phyloP scores from a whole-genome alignment of 129 eudicot genomes.

The Chrysanthemum lavandulifolium region DNA sequence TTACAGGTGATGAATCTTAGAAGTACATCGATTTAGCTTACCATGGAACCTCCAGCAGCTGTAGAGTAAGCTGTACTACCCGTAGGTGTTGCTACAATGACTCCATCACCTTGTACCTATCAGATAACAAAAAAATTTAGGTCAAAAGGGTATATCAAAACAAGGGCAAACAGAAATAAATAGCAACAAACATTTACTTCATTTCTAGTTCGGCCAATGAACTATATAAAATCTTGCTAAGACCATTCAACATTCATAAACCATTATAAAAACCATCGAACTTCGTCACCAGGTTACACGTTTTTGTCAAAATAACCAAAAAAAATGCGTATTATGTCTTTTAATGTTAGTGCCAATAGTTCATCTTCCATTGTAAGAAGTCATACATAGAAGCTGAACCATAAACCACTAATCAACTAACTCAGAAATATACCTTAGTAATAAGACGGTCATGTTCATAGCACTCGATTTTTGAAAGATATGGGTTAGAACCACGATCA shows the following conservation, averaged over 20 bases:
- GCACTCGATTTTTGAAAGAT: conserved; percentile 92
- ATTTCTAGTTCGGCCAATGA: no score
- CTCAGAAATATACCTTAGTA: conserved; percentile 64
- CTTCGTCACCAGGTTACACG: no score
- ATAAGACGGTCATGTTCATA: conserved; percentile 97
- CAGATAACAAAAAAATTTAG: not conserved
- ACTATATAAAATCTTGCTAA: no score
- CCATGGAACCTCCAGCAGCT: conserved; percentile 99
- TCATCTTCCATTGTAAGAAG: not conserved
- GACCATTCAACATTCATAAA: no score
- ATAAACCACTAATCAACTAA: not conserved
- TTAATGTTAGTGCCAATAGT: not conserved
- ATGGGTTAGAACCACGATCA: conserved; percentile 98
- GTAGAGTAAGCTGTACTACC: conserved; percentile 99
- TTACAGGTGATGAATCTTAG: not conserved
- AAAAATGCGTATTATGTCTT: not conserved
- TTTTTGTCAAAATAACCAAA: not conserved
- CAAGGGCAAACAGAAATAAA: no score
- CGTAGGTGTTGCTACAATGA: conserved; percentile 96
- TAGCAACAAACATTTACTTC: no score
- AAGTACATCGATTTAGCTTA: conserved; percentile 28
- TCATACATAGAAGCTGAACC: not conserved
- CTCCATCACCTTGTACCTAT: conserved; percentile 99
- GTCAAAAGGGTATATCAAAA: no score
- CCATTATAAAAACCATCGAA: no score